Evolutionary conservation across 2,329 filamentous ascomycete species (phyloP), one percentile per base, ranked within the genome.

Genomic region (Aspergillus pseudoterreus): DNA sequence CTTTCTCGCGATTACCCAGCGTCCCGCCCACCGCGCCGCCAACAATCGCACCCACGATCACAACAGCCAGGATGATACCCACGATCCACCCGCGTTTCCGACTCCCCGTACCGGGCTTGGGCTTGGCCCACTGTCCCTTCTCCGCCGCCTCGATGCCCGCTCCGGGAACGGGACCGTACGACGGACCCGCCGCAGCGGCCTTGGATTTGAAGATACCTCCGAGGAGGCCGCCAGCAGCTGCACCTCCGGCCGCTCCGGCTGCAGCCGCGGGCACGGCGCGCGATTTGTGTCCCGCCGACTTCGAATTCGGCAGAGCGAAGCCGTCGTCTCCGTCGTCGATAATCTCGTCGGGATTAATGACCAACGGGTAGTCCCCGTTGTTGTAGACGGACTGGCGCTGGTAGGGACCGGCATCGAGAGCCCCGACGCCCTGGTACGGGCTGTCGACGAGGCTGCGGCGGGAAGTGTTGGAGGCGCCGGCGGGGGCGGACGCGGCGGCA

Each of bases 291-390:
- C 50, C 54, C 2, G 33, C 36, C 2, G 52, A 55, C 35, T 51
- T 55, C 1, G 47, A 36, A 46, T 48, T 54, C 2, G 68, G 71
- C 63, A 65, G 60, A 81, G 85, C 78, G 47, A 94, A 79, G 1
- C 87, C 90, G 66, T 95, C 92, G 63, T 96, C 92, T 24, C 89
- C 90, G 64, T 96, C 92, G 67, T 96, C 92, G 19, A 82, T 82
- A 57, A 96, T 92, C 12, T 86, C 84, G 63, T 88, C 83, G 2
- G 91, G 90, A 66, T 96, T 85, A 53, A 94, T 79, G 46, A 70
- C 66, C 46, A 70, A 80, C 1, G 82, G 74, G 36, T 64, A 58
- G 47, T 81, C 81, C 8, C 74, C 69, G 21, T 78, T 71, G 52
- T 79, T 78, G 71, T 78, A 70, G 10, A 66, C 76, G 43, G 72